Conservation (phyloP, 2,329 filamentous ascomycete genomes). For the Tolypocladium pustulatum region DNA sequence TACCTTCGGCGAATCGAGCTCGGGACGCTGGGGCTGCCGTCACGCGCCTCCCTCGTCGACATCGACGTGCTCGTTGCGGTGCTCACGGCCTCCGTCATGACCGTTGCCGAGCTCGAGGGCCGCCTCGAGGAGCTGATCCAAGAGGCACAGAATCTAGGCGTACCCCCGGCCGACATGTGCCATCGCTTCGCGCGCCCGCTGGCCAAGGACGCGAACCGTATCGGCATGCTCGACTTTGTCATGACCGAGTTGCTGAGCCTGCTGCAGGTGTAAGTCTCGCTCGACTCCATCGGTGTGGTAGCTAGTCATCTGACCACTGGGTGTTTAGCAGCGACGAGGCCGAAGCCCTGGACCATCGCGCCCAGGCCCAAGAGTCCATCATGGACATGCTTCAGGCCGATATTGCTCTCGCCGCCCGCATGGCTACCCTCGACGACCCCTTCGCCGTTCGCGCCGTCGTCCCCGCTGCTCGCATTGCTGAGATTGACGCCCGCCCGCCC, state of each 20-base stretch:
- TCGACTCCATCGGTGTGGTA: neutral
- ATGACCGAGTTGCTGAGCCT: constrained; percentile 8
- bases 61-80: constrained; percentile 8
- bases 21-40: neutral
- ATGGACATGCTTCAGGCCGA: constrained; percentile 6
- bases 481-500: constrained; percentile 2
- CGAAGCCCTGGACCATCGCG: constrained; percentile 5
- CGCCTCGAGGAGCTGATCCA: constrained; percentile 3
- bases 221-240: constrained; percentile 5
- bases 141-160: neutral
- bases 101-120: constrained; percentile 7
- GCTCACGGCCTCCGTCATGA: constrained; percentile 6
- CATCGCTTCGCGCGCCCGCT: constrained; percentile 1
- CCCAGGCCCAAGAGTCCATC: constrained; percentile 3
- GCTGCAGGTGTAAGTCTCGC: constrained; percentile 6
- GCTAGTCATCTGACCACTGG: neutral
- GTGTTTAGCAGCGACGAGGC: constrained; percentile 2
- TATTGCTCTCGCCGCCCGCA: constrained; percentile 4
- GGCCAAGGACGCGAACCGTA: constrained; percentile 5
- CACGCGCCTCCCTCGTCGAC: constrained; percentile 6
- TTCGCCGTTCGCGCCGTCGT: constrained; percentile 4
- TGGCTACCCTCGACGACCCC: constrained; percentile 5
- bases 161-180: constrained; percentile 1
- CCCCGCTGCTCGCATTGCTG: constrained; percentile 1
- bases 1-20: constrained; percentile 6